phyloP scores from a whole-genome alignment of 176 grass and related monocot genomes.

The Saccharum spontaneum region DNA sequence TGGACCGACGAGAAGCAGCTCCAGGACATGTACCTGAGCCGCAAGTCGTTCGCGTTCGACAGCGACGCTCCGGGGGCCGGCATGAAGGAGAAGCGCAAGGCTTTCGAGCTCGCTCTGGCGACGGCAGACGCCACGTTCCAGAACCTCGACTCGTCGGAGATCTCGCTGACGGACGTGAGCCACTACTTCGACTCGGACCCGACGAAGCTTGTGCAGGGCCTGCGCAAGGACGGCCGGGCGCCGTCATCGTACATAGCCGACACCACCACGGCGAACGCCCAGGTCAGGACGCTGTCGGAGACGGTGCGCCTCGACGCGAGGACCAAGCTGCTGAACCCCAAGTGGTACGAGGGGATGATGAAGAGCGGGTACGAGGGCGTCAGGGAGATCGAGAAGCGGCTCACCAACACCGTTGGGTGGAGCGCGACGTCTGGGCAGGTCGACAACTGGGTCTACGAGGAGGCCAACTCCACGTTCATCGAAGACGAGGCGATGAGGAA shows the following conservation, averaged over 20 bases:
- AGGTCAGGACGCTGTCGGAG: constrained; percentile 89
- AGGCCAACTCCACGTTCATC: constrained; percentile 88
- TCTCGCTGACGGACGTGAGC: constrained; percentile 98
- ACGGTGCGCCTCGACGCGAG: constrained; percentile 88
- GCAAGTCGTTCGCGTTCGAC: constrained; percentile 95
- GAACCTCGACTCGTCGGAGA: constrained; percentile 98
- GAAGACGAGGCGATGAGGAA: constrained; percentile 91
- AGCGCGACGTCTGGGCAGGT: constrained; percentile 96
- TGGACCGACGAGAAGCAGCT: constrained; percentile 98
- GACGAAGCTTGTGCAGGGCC: constrained; percentile 86
- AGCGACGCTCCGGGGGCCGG: constrained; percentile 81
- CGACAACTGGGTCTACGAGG: constrained; percentile 99
- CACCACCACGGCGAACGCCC: constrained; percentile 95
- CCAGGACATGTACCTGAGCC: constrained; percentile 98
- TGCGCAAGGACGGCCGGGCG: constrained; percentile 84
- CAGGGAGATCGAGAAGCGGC: constrained; percentile 91
- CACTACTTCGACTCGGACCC: constrained; percentile 99
- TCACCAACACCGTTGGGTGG: constrained; percentile 98
- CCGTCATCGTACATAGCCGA: constrained; percentile 86
- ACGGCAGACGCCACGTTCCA: constrained; percentile 97
- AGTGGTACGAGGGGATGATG: constrained; percentile 99
- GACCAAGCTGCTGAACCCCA: constrained; percentile 97
- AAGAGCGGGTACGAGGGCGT: constrained; percentile 91
- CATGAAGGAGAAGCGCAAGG: constrained; percentile 87
- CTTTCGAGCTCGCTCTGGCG: constrained; percentile 86